A percentile compares a stretch with the other conserved stretches of the same genome.
phyloP scores from a whole-genome alignment of 2,329 filamentous ascomycete genomes.

The Alternaria gaisen region DNA sequence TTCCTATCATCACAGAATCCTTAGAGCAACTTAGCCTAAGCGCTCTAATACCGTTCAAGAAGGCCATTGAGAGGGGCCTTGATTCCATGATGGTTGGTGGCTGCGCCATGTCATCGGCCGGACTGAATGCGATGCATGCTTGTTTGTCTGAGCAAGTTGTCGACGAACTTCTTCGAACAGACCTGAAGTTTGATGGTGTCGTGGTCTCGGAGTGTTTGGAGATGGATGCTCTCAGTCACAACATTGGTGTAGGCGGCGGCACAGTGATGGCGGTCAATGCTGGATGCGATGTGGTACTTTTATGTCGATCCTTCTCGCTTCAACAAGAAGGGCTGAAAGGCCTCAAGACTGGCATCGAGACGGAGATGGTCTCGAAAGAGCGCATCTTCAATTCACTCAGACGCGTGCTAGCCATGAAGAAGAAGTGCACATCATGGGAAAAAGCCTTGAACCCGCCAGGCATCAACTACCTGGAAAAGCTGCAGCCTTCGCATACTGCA shows the following conservation, averaged over 20 bases:
- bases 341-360: slow-evolving; percentile 87
- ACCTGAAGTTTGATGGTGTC: slow-evolving; percentile 89
- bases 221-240: slow-evolving; percentile 95
- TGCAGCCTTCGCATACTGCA: slow-evolving; percentile 82
- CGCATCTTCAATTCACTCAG: slow-evolving; percentile 82
- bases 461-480: slow-evolving; percentile 75
- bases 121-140: slow-evolving; percentile 94
- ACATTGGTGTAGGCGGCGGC: slow-evolving; percentile 95
- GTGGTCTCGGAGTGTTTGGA: slow-evolving; percentile 95
- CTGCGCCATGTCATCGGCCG: slow-evolving; percentile 88
- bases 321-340: slow-evolving; percentile 93
- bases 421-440: slow-evolving; percentile 87
- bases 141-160: slow-evolving; percentile 94
- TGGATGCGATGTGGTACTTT: slow-evolving; percentile 88
- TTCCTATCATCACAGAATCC: slow-evolving; percentile 95
- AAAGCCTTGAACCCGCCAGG: slow-evolving; percentile 89
- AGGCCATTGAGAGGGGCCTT: slow-evolving; percentile 84
- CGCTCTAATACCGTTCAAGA: slow-evolving; percentile 88
- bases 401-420: slow-evolving; percentile 82
- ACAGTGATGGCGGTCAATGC: slow-evolving; percentile 98
- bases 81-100: slow-evolving; percentile 97
- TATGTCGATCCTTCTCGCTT: slow-evolving; percentile 86
- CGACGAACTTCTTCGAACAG: slow-evolving; percentile 85
- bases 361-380: slow-evolving; percentile 83
- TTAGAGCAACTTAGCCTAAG: slow-evolving; percentile 92